phyloP scores from a whole-genome alignment of 1,284 basidiomycete species.

The Moesziomyces sp. region DNA sequence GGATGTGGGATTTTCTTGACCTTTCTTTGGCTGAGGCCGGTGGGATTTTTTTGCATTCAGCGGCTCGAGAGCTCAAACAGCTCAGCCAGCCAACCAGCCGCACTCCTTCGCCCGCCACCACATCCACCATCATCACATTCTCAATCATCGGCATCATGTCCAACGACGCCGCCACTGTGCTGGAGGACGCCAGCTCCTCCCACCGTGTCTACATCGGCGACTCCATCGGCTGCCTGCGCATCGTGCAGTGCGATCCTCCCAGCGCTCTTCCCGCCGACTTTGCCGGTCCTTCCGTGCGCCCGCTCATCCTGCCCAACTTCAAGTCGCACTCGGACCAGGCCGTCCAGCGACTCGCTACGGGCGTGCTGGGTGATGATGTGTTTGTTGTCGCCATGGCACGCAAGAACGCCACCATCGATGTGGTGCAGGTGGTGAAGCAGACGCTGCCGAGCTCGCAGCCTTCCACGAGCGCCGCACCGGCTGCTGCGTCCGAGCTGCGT shows the following conservation, averaged over 20 bases:
- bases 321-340: constrained; percentile 43
- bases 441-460: constrained; percentile 7
- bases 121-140: no score
- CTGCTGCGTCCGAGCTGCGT: constrained; percentile 10
- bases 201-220: constrained; percentile 51
- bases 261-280: constrained; percentile 22
- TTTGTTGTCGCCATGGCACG: constrained; percentile 55
- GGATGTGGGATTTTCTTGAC: background rate
- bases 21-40: background rate
- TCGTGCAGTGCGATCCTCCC: constrained; percentile 35
- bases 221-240: constrained; percentile 47
- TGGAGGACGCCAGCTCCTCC: constrained; percentile 34
- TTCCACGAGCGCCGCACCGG: constrained; percentile 19
- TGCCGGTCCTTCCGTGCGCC: constrained; percentile 30
- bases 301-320: constrained; percentile 41
- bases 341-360: constrained; percentile 44
- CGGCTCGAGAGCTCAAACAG: no score
- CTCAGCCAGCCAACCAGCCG: no score
- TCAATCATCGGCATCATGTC: constrained; percentile 14
- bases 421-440: constrained; percentile 38
- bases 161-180: constrained; percentile 7
- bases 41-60: no score
- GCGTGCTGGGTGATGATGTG: constrained; percentile 19
- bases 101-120: no score
- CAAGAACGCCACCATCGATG: constrained; percentile 53